Percentiles rank a stretch among this genome's conserved stretches.
These are phyloP conservation scores for Pleurotus pulmonarius DNA, from an alignment of 768 basidiomycete species.

Conservation along the genomic window DNA sequence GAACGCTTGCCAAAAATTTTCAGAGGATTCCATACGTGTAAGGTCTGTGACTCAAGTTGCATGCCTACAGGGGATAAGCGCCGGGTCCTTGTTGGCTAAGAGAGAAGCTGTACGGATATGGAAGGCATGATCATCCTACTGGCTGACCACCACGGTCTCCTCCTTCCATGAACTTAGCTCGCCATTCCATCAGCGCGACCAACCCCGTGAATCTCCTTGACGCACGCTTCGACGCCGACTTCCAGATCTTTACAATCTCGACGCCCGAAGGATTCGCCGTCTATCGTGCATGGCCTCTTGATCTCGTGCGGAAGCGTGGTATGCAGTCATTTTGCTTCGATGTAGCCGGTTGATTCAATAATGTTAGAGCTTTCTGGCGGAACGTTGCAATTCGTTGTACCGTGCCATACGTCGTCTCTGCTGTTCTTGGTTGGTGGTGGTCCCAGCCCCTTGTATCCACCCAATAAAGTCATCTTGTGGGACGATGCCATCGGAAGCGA, in stretches of 20 bases:
- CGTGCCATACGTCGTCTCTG: constrained; percentile 77
- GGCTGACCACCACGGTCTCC: constrained; percentile 4
- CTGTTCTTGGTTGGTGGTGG: constrained; percentile 88
- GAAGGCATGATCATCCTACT: not conserved
- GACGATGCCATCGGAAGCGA: constrained; percentile 75
- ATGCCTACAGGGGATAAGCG: too few relatives aligned
- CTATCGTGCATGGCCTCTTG: constrained; percentile 72
- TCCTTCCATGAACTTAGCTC: constrained; percentile 76
- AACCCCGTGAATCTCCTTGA: constrained; percentile 73
- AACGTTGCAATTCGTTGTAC: constrained; percentile 72
- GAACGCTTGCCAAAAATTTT: too few relatives aligned
- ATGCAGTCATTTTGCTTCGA: constrained; percentile 18
- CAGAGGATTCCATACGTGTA: too few relatives aligned
- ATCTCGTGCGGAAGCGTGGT: constrained; percentile 82
- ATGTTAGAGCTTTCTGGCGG: constrained; percentile 70
- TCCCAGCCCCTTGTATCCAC: constrained; percentile 82
- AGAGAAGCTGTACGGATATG: not conserved
- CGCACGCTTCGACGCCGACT: constrained; percentile 77
- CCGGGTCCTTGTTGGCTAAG: too few relatives aligned
- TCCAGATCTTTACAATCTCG: constrained; percentile 73
- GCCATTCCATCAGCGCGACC: constrained; percentile 78
- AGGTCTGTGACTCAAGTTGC: too few relatives aligned
- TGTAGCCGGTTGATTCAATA: constrained; percentile 13
- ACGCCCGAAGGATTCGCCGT: constrained; percentile 83
- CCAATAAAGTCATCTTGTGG: constrained; percentile 91